phyloP scores from a whole-genome alignment of 2,329 filamentous ascomycete genomes.

The Penicillium freii region DNA sequence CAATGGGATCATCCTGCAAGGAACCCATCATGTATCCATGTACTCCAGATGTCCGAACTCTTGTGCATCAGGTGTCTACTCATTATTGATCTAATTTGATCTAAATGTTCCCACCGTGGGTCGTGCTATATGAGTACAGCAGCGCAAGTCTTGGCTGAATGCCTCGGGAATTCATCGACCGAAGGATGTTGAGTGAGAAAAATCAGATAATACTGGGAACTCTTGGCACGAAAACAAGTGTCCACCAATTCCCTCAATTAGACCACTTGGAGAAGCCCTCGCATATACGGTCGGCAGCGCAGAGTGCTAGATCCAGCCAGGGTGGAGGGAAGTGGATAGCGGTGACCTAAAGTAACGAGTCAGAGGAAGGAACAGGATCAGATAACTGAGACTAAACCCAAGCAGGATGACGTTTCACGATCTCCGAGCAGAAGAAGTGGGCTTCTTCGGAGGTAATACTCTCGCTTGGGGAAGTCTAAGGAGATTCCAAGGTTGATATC shows the following conservation, averaged over 20 bases:
- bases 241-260: constrained; percentile 1
- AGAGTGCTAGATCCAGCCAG: constrained; percentile 13
- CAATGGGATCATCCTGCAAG: neutral
- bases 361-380: constrained; percentile 21
- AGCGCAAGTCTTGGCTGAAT: neutral
- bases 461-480: constrained; percentile 1
- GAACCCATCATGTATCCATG: neutral
- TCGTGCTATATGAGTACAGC: neutral
- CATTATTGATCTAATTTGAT: neutral
- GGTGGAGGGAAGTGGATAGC: constrained; percentile 28
- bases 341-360: constrained; percentile 19
- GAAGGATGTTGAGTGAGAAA: neutral
- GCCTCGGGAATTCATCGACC: neutral
- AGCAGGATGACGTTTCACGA: constrained; percentile 20
- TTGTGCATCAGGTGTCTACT: neutral
- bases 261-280: constrained; percentile 3
- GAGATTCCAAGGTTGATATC: neutral
- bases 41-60: too few relatives aligned
- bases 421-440: constrained; percentile 14
- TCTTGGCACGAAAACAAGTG: constrained; percentile 5
- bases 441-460: constrained; percentile 8
- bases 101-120: neutral
- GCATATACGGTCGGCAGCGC: constrained; percentile 13
- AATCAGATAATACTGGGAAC: constrained; percentile 5
- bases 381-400: constrained; percentile 25